These are phyloP conservation scores for Austroboletus niveus DNA, from an alignment of 1,284 basidiomycete species.

Conservation along the genomic window DNA sequence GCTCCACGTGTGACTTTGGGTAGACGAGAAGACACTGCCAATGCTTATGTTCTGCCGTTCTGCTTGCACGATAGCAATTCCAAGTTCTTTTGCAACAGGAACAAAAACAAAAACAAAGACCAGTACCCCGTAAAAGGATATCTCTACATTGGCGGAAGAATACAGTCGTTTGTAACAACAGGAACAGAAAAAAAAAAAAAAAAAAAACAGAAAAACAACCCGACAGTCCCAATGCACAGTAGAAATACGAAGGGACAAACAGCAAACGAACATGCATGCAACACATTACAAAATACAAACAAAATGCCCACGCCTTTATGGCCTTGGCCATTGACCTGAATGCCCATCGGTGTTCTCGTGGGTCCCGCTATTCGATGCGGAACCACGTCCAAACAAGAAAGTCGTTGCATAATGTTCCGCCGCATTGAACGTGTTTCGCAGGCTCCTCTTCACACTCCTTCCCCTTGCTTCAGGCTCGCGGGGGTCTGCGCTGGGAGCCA, in stretches of 20 bases:
- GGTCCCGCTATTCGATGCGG: conserved; percentile 20
- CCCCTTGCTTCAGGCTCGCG: conserved; percentile 44
- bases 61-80: background rate
- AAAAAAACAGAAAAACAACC: background rate
- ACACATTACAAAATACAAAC: conserved; percentile 11
- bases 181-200: conserved; percentile 11
- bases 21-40: no score
- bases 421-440: conserved; percentile 62
- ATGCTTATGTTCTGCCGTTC: no score
- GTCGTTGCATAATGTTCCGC: conserved; percentile 67
- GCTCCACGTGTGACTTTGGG: no score
- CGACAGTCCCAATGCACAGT: conserved; percentile 13
- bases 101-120: background rate
- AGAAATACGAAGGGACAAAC: conserved; percentile 5
- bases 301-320: conserved; percentile 15
- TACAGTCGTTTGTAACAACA: conserved; percentile 31
- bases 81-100: no score
- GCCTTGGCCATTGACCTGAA: conserved; percentile 24
- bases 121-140: conserved; percentile 13
- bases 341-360: conserved; percentile 27
- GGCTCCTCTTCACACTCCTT: conserved; percentile 58
- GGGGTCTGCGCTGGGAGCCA: conserved; percentile 32
- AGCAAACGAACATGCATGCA: conserved; percentile 5
- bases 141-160: conserved; percentile 18
- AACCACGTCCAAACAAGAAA: conserved; percentile 55